Percentiles rank a stretch among this genome's conserved stretches.
phyloP scores from a whole-genome alignment of 2,329 filamentous ascomycete genomes.

The Sporothrix phasma region DNA sequence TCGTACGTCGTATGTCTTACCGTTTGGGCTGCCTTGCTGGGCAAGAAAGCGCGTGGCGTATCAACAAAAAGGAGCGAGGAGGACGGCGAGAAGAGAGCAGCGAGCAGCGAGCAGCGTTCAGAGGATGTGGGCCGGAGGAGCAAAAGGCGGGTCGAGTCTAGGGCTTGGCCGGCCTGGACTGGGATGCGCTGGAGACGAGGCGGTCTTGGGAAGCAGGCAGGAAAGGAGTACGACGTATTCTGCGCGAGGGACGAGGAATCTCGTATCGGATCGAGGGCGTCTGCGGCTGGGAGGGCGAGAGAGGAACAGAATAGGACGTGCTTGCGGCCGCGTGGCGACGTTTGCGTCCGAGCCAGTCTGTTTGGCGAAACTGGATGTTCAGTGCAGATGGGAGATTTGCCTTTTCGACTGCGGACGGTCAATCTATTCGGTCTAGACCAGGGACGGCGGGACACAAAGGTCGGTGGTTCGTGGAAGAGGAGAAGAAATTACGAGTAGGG shows the following conservation, averaged over 20 bases:
- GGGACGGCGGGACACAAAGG: background rate
- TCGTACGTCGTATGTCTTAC: background rate
- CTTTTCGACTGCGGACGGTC: background rate
- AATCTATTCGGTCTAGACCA: constrained; percentile 1
- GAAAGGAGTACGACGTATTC: background rate
- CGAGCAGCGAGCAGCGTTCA: background rate
- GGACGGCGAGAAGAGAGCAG: background rate
- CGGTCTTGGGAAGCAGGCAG: background rate
- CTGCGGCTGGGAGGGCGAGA: background rate
- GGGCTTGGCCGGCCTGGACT: constrained; percentile 3
- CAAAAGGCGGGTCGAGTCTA: constrained; percentile 5
- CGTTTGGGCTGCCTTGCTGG: background rate
- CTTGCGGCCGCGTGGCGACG: constrained; percentile 7
- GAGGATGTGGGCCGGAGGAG: background rate
- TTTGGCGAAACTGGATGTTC: background rate
- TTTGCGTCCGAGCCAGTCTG: background rate
- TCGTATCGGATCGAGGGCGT: background rate
- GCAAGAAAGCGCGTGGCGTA: background rate
- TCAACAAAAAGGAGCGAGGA: background rate
- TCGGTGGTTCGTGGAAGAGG: background rate
- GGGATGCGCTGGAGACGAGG: background rate
- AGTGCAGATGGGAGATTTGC: background rate
- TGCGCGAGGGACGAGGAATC: background rate
- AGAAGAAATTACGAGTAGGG: background rate
- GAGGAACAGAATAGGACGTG: background rate